Evolutionary conservation across 345 rosid genomes (phyloP).

Genomic region (Hibiscus syriacus): DNA sequence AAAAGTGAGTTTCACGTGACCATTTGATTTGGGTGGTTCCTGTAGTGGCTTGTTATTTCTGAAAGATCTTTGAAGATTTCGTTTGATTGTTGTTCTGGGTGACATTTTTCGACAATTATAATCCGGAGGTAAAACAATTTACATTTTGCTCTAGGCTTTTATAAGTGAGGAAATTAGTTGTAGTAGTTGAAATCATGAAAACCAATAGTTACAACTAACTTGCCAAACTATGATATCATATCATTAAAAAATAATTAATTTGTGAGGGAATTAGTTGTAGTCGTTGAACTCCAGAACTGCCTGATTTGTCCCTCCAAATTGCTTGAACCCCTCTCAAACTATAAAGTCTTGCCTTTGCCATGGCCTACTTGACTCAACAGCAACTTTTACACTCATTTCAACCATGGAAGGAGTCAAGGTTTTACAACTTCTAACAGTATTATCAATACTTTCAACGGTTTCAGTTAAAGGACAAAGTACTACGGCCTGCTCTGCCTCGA

Average conservation of each 20-base stretch:
- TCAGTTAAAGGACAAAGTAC: slow-evolving; percentile 51
- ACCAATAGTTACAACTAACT: slow-evolving; percentile 2
- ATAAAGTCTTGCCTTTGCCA: slow-evolving; percentile 8
- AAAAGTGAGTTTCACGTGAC: no score
- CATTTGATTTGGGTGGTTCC: no score
- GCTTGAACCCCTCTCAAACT: slow-evolving; percentile 11
- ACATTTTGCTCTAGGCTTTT: no score
- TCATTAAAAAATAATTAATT: slow-evolving; percentile 1
- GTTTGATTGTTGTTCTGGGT: no score
- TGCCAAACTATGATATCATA: slow-evolving; percentile 10
- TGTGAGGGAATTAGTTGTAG: slow-evolving; percentile 18
- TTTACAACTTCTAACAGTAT: slow-evolving; percentile 14
- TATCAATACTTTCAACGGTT: slow-evolving; percentile 19
- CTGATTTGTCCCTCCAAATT: not conserved
- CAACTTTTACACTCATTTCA: not conserved
- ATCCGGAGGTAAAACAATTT: no score
- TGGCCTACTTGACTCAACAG: not conserved
- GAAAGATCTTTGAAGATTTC: no score
- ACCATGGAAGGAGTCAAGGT: slow-evolving; percentile 20
- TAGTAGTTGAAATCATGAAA: no score
- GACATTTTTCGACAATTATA: no score
- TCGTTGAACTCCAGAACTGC: slow-evolving; percentile 38
- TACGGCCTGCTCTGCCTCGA: slow-evolving; percentile 71
- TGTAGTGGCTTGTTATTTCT: no score
- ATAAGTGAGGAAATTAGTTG: no score